These are phyloP conservation scores for Handroanthus guayacan DNA, from an alignment of 257 asterid genomes.

Conservation along the genomic window DNA sequence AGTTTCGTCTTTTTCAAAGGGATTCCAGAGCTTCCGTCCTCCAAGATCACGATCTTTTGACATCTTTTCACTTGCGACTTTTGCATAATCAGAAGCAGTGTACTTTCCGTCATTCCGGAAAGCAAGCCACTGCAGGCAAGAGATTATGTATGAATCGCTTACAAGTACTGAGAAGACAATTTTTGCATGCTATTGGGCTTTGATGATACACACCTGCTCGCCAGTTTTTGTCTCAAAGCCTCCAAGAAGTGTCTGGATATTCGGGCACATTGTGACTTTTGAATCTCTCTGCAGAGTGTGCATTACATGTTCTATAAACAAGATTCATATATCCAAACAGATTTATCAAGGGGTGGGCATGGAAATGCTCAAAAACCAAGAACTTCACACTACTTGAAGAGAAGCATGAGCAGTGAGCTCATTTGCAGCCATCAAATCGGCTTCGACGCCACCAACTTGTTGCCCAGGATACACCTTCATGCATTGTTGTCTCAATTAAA, in stretches of 20 bases:
- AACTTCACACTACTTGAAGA: slow-evolving; percentile 65
- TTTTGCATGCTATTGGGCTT: slow-evolving; percentile 25
- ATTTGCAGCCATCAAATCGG: slow-evolving; percentile 95
- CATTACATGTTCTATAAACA: slow-evolving; percentile 29
- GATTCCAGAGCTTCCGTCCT: slow-evolving; percentile 74
- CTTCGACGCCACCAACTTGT: slow-evolving; percentile 88
- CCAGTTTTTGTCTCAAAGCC: slow-evolving; percentile 96
- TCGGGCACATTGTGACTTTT: slow-evolving; percentile 48
- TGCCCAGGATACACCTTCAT: slow-evolving; percentile 97
- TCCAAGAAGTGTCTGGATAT: slow-evolving; percentile 84
- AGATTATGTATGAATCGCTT: slow-evolving; percentile 17
- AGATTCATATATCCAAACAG: slow-evolving; percentile 8
- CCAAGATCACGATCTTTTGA: slow-evolving; percentile 58
- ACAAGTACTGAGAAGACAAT: neutral
- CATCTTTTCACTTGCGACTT: slow-evolving; percentile 71
- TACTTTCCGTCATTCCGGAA: slow-evolving; percentile 83
- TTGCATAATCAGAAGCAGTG: slow-evolving; percentile 90
- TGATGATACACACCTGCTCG: slow-evolving; percentile 69
- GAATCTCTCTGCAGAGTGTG: slow-evolving; percentile 59
- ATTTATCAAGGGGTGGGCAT: neutral
- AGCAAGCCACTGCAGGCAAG: slow-evolving; percentile 86
- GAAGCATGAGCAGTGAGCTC: slow-evolving; percentile 88
- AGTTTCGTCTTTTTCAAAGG: slow-evolving; percentile 72
- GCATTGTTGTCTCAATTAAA: slow-evolving; percentile 19
- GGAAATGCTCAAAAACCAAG: slow-evolving; percentile 18